Base-by-base conservation (phyloP, 495 filamentous ascomycete genomes). In the Xylaria grammica region DNA sequence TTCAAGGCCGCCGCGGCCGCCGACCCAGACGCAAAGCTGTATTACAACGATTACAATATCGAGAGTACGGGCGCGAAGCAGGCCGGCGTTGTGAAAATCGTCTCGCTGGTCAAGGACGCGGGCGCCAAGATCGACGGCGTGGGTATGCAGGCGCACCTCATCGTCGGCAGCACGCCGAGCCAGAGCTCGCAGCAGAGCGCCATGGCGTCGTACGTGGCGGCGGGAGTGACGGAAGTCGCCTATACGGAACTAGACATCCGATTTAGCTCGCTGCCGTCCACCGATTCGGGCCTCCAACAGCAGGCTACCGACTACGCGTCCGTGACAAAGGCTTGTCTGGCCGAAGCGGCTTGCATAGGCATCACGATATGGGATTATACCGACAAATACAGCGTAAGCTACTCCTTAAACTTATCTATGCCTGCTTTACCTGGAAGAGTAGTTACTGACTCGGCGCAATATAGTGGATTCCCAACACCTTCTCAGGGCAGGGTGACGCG, bases 21-120 rank as follows among this genome's bases (percentile, higher is more conserved):
- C 4, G 87, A 89, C 68, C 86, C 83, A 0, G 56, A 71, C 17
- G 83, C 84, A 5, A 89, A 90, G 76, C 81, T 90, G 20, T 90
- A 89, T 69, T 87, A 87, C 78, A 90, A 90, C 69, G 86, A 89
- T 65, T 91, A 90, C 77, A 89, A 86, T 76, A 85, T 88, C 68
- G 88, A 90, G 71, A 82, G 5, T 65, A 75, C 49, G 85, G 88
- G 70, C 73, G 79, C 36, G 77, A 76, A 0, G 82, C 79, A 78
- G 4, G 74, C 75, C 11, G 71, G 68, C 10, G 82, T 90, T 49
- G 84, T 90, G 57, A 78, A 84, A 63, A 69, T 82, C 26, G 69
- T 90, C 22, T 65, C 84, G 53, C 77, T 79, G 1, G 36, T 57
- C 15, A 42, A 57, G 54, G 17, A 1, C 24, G 54, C 54, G 15